Evolutionary conservation across 441 rosid genomes (phyloP), one percentile per base, ranked within the genome.

Genomic region (Adansonia grandidieri): DNA sequence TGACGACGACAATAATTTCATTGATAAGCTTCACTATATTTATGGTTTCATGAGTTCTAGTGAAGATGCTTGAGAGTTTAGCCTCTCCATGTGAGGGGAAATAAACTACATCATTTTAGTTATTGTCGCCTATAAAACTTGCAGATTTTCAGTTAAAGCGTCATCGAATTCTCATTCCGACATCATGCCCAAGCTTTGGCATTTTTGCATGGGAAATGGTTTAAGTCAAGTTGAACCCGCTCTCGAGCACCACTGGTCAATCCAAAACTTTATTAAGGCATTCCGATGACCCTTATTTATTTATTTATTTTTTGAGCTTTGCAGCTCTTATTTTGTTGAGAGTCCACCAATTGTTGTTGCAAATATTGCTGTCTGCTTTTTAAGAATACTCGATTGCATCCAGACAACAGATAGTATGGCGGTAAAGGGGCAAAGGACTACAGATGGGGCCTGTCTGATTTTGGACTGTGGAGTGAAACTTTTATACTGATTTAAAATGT

Each of bases 251-350:
- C 24, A 17, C 28, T 9, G 53, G n/a, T 66, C 17, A 42, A 66
- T 66, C 53, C 51, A 45, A 8, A 32, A 71, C 75, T 71, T 15
- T 32, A 71, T 53, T 9, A 9, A 28, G 53, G 61, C 75, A 53
- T 32, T 54, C 62, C 53, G 47, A 28, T 71, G 22, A 24, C 37
- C 4, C 37, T 32, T 24, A 24, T 24, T 24, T 24, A 24, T 32
- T 32, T 32, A 2, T 32, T 32, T 15, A 51, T 32, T 44, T 51
- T 71, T 45, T 51, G 54, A 68, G 37, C 28, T 11, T 1, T 24
- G 76, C n/a, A 10, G 37, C 37, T 72, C 37, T 72, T 17, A 2
- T 5, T 15, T 56, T 17, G n/a, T 32, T 32, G 17, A 6, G 28
- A 40, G 37, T 17, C 37, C 9, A 19, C 76, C 50, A 10, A 73